Percentiles rank a stretch among this genome's conserved stretches.
Evolutionary conservation across 129 eudicot species (phyloP).

Genomic region (Tagetes erecta): DNA sequence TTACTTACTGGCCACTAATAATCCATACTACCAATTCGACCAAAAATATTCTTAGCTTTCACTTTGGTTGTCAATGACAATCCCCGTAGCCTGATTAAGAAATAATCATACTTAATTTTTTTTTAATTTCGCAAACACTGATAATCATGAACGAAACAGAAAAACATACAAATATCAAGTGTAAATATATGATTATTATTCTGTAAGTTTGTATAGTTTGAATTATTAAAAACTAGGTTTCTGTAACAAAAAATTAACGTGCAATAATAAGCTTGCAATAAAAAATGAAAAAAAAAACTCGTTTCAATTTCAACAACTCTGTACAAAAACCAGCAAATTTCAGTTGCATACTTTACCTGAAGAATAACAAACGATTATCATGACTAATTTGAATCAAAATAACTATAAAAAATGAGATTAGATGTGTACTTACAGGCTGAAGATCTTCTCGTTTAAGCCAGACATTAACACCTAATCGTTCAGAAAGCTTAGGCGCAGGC

Average conservation of each 20-base stretch:
- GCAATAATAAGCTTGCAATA: not conserved
- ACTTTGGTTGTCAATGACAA: no score
- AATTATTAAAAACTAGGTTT: no score
- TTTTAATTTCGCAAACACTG: no score
- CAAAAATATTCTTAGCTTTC: no score
- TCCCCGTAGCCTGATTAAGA: no score
- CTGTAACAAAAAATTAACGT: not conserved
- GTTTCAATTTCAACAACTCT: not conserved
- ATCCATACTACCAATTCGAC: no score
- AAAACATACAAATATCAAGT: no score
- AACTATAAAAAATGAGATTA: not conserved
- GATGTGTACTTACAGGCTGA: constrained; percentile 59
- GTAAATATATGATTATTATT: no score
- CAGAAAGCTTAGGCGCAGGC: constrained; percentile 67
- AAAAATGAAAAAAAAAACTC: not conserved
- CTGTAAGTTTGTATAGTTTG: no score
- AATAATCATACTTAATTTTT: no score
- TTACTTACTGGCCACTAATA: no score
- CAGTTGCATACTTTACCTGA: not conserved
- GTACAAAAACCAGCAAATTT: not conserved
- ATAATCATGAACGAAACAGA: no score
- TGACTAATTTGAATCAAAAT: constrained; percentile 6
- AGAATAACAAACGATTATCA: not conserved
- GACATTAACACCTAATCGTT: constrained; percentile 58
- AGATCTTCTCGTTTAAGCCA: constrained; percentile 94